Evolutionary conservation across 768 basidiomycete species (phyloP).

Genomic region (Leccinum longicurvipes): DNA sequence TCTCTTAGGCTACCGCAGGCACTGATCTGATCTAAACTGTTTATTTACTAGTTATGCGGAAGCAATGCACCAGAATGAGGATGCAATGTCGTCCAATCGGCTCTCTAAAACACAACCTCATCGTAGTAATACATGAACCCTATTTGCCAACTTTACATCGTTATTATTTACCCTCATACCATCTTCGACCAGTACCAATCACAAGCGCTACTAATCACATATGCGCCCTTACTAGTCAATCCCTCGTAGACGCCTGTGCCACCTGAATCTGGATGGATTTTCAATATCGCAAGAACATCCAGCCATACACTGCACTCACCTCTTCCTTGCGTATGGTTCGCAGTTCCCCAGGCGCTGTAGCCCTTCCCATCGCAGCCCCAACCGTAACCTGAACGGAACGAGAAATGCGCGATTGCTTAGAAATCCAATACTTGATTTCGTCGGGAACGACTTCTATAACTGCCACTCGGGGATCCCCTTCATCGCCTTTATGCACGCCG

Average conservation of each 20-base stretch:
- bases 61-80: slow-evolving; percentile 74
- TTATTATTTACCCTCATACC: slow-evolving; percentile 12
- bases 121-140: slow-evolving; percentile 14
- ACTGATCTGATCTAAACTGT: not conserved
- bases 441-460: slow-evolving; percentile 76
- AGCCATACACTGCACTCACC: slow-evolving; percentile 39
- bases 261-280: slow-evolving; percentile 16
- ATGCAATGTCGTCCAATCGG: slow-evolving; percentile 64
- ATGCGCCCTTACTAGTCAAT: slow-evolving; percentile 2
- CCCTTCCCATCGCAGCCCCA: slow-evolving; percentile 57
- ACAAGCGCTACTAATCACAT: not conserved
- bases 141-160: not conserved
- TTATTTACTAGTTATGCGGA: slow-evolving; percentile 51
- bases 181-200: slow-evolving; percentile 6
- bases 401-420: slow-evolving; percentile 56
- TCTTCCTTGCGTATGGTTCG: slow-evolving; percentile 70
- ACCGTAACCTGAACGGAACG: slow-evolving; percentile 59
- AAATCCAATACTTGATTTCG: slow-evolving; percentile 80
- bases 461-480: slow-evolving; percentile 73
- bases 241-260: slow-evolving; percentile 11
- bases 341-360: slow-evolving; percentile 70
- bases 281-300: not conserved
- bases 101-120: slow-evolving; percentile 38
- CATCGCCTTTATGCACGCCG: slow-evolving; percentile 79
- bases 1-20: not conserved